These are phyloP conservation scores for Chrysochromulina parva DNA, from an alignment of 78 protist species.

Conservation along the genomic window DNA sequence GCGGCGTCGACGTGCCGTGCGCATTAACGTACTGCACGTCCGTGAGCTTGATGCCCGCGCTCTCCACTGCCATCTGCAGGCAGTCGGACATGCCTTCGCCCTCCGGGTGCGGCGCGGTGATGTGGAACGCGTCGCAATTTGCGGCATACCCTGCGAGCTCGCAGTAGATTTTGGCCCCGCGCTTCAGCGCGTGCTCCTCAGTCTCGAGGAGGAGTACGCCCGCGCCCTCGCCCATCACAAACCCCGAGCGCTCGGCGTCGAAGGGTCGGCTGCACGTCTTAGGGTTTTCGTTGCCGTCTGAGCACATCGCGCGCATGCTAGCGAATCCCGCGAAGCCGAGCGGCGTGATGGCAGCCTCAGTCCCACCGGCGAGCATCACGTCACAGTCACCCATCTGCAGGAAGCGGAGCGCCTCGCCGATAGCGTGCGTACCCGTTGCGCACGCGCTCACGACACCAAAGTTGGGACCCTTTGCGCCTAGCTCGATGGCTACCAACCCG, in stretches of 20 bases:
- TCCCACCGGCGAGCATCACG: conserved; percentile 29
- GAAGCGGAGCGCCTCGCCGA: conserved; percentile 18
- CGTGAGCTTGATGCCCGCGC: neutral
- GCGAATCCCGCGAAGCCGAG: conserved; percentile 29
- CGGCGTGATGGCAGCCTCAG: conserved; percentile 37
- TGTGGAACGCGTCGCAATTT: conserved; percentile 45
- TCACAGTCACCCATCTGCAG: neutral
- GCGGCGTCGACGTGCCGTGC: conserved; percentile 41
- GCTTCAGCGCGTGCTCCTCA: conserved; percentile 19
- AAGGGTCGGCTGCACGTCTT: conserved; percentile 2
- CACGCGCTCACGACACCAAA: neutral
- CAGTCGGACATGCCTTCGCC: conserved; percentile 5
- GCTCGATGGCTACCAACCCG: neutral
- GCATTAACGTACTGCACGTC: conserved; percentile 27
- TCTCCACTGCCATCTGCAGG: neutral
- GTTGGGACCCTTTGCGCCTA: conserved; percentile 23
- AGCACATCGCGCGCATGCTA: conserved; percentile 26
- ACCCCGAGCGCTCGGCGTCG: conserved; percentile 12
- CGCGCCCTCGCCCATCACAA: neutral
- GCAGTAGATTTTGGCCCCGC: conserved; percentile 38
- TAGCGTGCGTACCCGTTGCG: conserved; percentile 28
- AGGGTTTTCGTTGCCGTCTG: neutral
- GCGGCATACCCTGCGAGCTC: conserved; percentile 34
- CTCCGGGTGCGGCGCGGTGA: conserved; percentile 38
- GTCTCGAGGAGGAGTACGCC: conserved; percentile 5